These are phyloP conservation scores for Curvularia verruculosa DNA, from an alignment of 2,329 filamentous ascomycete species.

Conservation along the genomic window DNA sequence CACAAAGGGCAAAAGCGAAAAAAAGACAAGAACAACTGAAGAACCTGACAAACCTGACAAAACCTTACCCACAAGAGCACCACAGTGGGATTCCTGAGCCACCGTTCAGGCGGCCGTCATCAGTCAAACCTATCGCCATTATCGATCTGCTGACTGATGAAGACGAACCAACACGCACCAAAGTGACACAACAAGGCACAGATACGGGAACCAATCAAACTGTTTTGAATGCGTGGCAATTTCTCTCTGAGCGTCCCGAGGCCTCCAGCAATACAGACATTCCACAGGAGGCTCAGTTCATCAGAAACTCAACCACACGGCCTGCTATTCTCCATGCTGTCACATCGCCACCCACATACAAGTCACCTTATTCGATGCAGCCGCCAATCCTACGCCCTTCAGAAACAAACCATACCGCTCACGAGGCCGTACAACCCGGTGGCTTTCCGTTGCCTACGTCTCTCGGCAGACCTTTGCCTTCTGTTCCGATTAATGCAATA, in stretches of 20 bases:
- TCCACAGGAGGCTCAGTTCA: not conserved
- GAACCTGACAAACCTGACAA: not conserved
- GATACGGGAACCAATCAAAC: not conserved
- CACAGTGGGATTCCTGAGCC: not conserved
- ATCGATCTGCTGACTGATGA: constrained; percentile 10
- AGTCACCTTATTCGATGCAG: not conserved
- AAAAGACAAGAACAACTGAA: not conserved
- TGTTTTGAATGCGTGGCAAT: not conserved
- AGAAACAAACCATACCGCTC: not conserved
- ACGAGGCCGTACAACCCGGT: not conserved
- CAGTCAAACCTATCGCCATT: constrained; percentile 2
- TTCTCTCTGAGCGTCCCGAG: not conserved
- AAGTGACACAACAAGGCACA: not conserved
- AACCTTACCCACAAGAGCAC: not conserved
- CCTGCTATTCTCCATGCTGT: not conserved
- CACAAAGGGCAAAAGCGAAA: not conserved
- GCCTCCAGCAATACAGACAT: not conserved
- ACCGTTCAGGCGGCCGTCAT: not conserved
- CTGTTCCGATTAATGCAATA: not conserved
- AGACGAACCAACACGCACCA: not conserved
- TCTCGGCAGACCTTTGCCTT: not conserved
- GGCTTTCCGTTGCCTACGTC: not conserved
- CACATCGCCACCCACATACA: not conserved
- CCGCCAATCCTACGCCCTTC: not conserved
- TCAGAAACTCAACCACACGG: not conserved